Conservation (phyloP, 2,329 filamentous ascomycete species). For the Xylaria digitata region DNA sequence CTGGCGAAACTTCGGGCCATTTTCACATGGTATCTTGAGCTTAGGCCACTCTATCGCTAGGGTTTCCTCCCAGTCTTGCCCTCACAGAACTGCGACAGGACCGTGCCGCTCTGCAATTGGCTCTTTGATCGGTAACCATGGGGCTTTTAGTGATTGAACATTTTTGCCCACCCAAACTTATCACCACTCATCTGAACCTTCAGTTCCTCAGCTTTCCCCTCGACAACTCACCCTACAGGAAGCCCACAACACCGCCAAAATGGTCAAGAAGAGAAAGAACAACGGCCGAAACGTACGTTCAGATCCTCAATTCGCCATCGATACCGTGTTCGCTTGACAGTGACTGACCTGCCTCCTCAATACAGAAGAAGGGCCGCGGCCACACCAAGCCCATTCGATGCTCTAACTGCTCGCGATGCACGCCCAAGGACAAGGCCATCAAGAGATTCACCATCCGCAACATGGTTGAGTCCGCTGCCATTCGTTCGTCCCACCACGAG, state of each 20-base stretch:
- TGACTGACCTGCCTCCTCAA: slow-evolving; percentile 42
- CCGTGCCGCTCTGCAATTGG: slow-evolving; percentile 32
- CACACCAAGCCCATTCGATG: slow-evolving; percentile 98
- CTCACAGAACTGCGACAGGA: slow-evolving; percentile 30
- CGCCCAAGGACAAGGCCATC: slow-evolving; percentile 99
- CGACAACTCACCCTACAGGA: slow-evolving; percentile 33
- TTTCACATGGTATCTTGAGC: slow-evolving; percentile 9
- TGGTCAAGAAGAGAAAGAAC: slow-evolving; percentile 79
- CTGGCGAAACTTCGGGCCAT: slow-evolving; percentile 39
- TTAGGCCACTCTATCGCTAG: slow-evolving; percentile 40
- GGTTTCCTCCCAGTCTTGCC: slow-evolving; percentile 45
- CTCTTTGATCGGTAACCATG: slow-evolving; percentile 23
- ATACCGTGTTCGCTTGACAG: slow-evolving; percentile 13
- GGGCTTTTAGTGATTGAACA: slow-evolving; percentile 33
- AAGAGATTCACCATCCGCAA: slow-evolving; percentile 99
- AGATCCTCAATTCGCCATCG: slow-evolving; percentile 28
- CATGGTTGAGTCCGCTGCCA: slow-evolving; percentile 99
- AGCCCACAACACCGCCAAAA: slow-evolving; percentile 63
- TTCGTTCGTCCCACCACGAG: slow-evolving; percentile 77
- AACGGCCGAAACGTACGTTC: slow-evolving; percentile 61
- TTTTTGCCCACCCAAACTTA: slow-evolving; percentile 31
- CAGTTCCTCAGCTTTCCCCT: slow-evolving; percentile 35
- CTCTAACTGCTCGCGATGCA: slow-evolving; percentile 82
- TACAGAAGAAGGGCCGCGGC: slow-evolving; percentile 82
- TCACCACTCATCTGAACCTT: slow-evolving; percentile 15